Conservation (phyloP, 768 basidiomycete species). For the Collybia nuda region DNA sequence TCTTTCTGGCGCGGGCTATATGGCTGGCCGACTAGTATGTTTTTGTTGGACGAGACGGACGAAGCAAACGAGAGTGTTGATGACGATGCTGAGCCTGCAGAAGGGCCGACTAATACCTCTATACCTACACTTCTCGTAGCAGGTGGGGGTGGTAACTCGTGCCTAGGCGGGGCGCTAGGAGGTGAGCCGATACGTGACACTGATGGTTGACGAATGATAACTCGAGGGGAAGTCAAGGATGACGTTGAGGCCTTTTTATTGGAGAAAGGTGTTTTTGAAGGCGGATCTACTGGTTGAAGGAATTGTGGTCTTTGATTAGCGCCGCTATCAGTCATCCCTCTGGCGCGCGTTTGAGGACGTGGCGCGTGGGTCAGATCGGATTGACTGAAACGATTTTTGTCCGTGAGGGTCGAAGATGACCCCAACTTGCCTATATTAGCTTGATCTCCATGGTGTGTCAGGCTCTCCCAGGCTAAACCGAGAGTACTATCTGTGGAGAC, state of each 20-base stretch:
- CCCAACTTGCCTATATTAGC: constrained; percentile 23
- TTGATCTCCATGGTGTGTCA: constrained; percentile 11
- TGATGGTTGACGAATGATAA: constrained; percentile 43
- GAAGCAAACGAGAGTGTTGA: constrained; percentile 45
- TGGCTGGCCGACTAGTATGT: constrained; percentile 22
- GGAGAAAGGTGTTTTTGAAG: constrained; percentile 7
- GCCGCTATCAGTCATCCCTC: constrained; percentile 47
- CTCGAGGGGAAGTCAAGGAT: constrained; percentile 24
- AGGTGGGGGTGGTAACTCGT: constrained; percentile 48
- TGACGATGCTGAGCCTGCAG: constrained; percentile 29
- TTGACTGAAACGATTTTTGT: constrained; percentile 31
- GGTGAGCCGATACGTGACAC: constrained; percentile 40
- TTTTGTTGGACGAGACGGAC: constrained; percentile 29
- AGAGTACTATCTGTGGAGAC: constrained; percentile 17
- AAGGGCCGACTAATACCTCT: constrained; percentile 12
- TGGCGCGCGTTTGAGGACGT: constrained; percentile 44
- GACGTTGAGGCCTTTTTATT: constrained; percentile 14
- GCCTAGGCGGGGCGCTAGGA: constrained; percentile 49
- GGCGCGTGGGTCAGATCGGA: constrained; percentile 25
- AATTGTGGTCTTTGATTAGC: constrained; percentile 30
- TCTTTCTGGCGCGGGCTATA: constrained; percentile 24
- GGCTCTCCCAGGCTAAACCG: constrained; percentile 22
- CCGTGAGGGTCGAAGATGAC: constrained; percentile 29
- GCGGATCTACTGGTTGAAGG: constrained; percentile 16
- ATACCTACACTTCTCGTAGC: constrained; percentile 12